Conservation (phyloP, 2,329 filamentous ascomycete species). For the Sporothrix curviconia region DNA sequence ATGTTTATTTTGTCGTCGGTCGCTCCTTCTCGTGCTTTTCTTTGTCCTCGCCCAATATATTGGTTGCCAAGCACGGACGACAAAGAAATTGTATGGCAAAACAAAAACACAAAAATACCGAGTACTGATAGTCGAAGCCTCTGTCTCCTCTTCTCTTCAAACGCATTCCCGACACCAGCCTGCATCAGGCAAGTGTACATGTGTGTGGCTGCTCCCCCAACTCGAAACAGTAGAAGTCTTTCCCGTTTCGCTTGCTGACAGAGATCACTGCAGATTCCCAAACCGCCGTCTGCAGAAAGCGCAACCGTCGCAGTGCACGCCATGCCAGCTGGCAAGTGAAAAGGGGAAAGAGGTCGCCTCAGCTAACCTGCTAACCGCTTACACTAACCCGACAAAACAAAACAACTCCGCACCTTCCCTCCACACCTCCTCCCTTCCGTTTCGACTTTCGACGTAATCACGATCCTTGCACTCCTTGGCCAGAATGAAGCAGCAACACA, state of each 20-base stretch:
- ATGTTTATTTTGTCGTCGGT: not conserved
- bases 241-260: not conserved
- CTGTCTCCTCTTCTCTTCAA: not conserved
- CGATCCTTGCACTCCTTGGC: not conserved
- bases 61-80: slow-evolving; percentile 1
- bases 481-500: not conserved
- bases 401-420: not conserved
- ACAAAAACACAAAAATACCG: not conserved
- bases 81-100: too few relatives aligned
- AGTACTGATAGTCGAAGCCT: not conserved
- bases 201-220: not conserved
- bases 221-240: not conserved
- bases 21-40: not conserved
- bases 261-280: slow-evolving; percentile 7
- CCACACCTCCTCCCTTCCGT: too few relatives aligned
- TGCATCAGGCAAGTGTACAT: too few relatives aligned
- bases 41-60: slow-evolving; percentile 8
- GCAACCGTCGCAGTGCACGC: not conserved
- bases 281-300: not conserved
- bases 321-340: not conserved
- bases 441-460: not conserved
- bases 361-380: not conserved
- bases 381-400: not conserved
- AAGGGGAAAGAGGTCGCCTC: not conserved
- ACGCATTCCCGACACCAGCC: too few relatives aligned